Conservation (phyloP, 2,329 filamentous ascomycete species). For the Sphaerostilbella broomeana region DNA sequence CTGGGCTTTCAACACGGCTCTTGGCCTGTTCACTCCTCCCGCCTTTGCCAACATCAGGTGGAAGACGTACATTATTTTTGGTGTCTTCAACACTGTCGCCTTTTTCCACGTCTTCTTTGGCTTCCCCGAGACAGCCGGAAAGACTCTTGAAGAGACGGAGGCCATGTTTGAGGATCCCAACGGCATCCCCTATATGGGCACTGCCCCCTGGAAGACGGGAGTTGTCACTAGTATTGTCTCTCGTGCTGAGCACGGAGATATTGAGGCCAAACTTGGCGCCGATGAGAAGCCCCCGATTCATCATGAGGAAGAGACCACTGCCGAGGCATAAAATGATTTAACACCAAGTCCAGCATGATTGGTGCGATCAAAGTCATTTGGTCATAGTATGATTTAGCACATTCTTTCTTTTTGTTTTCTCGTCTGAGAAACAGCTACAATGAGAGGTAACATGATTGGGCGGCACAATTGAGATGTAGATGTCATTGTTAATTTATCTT, state of each 20-base stretch:
- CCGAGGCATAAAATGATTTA: too few species aligned
- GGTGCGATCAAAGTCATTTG: too few species aligned
- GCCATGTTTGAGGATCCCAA: constrained; percentile 39
- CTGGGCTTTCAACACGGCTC: constrained; percentile 33
- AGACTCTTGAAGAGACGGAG: constrained; percentile 48
- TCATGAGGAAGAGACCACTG: constrained; percentile 13
- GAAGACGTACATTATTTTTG: constrained; percentile 39
- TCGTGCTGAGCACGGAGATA: constrained; percentile 22
- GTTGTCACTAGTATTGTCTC: constrained; percentile 17
- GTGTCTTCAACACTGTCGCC: constrained; percentile 44
- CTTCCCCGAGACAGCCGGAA: constrained; percentile 51
- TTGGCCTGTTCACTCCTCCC: constrained; percentile 24
- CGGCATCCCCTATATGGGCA: constrained; percentile 25
- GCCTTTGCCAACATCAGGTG: constrained; percentile 22
- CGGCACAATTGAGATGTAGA: too few species aligned
- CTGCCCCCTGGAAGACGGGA: constrained; percentile 27
- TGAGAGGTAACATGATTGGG: too few species aligned
- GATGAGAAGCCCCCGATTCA: constrained; percentile 17
- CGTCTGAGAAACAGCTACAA: too few species aligned
- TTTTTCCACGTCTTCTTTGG: constrained; percentile 47
- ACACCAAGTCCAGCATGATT: too few species aligned
- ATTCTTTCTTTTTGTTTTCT: too few species aligned
- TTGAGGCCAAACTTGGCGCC: constrained; percentile 20
- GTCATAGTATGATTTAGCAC: too few species aligned
- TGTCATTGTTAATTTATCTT: too few species aligned